Percentiles rank a stretch among this genome's conserved stretches.
These are phyloP conservation scores for Barnettozyma botsteinii DNA, from an alignment of 805 yeast species.

Conservation along the genomic window DNA sequence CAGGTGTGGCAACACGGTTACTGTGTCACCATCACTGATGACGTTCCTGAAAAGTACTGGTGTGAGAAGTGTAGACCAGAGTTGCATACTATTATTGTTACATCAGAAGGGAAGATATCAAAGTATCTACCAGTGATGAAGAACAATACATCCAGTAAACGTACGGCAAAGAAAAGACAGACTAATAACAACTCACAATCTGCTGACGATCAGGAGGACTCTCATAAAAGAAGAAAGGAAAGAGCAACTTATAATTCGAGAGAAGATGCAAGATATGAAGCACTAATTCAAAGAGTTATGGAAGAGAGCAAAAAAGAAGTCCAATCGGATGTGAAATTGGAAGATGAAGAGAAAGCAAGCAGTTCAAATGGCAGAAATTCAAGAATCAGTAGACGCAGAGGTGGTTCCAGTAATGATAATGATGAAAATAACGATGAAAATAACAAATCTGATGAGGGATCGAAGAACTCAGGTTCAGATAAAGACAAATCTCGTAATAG, in stretches of 20 bases:
- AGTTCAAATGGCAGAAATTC: slow-evolving; percentile 2
- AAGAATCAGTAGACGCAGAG: slow-evolving; percentile 11
- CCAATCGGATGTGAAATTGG: slow-evolving; percentile 11
- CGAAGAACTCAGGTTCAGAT: neutral
- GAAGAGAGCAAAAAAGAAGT: slow-evolving; percentile 36
- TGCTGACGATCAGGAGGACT: slow-evolving; percentile 12
- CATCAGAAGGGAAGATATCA: slow-evolving; percentile 42
- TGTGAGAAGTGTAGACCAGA: slow-evolving; percentile 91
- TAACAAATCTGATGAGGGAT: slow-evolving; percentile 10
- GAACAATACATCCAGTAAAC: slow-evolving; percentile 14
- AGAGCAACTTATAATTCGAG: slow-evolving; percentile 35
- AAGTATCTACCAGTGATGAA: slow-evolving; percentile 42
- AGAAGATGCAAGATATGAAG: slow-evolving; percentile 40
- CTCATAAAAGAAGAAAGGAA: slow-evolving; percentile 26
- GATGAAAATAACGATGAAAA: slow-evolving; percentile 1
- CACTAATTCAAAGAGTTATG: slow-evolving; percentile 35
- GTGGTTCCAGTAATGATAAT: neutral
- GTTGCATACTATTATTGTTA: slow-evolving; percentile 53
- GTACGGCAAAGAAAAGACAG: slow-evolving; percentile 25
- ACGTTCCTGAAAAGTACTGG: slow-evolving; percentile 90
- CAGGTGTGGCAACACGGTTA: slow-evolving; percentile 97
- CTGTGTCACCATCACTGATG: slow-evolving; percentile 72
- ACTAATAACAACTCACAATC: neutral
- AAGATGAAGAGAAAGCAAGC: slow-evolving; percentile 7
- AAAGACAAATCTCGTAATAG: neutral